Percentiles rank a stretch among this genome's conserved stretches.
Evolutionary conservation across 495 filamentous ascomycete genomes (phyloP).

Genomic region (Lophiotrema nucula): DNA sequence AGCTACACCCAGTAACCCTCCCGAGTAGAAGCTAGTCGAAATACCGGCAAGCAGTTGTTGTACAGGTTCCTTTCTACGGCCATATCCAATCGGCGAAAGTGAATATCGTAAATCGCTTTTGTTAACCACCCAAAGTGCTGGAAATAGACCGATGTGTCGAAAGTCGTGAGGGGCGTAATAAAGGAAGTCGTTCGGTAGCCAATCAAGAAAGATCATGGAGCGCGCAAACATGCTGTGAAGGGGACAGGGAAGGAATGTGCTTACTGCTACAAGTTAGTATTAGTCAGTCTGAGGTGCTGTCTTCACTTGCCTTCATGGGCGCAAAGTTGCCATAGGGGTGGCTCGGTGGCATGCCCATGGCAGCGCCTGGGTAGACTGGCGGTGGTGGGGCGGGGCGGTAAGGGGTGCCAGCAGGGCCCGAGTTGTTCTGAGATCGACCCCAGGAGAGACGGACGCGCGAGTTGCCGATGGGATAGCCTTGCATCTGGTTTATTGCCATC

Average conservation of each 20-base stretch:
- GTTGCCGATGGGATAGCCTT: slow-evolving; percentile 98
- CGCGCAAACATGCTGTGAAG: no score
- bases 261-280: slow-evolving; percentile 29
- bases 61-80: slow-evolving; percentile 31
- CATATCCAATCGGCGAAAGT: slow-evolving; percentile 18
- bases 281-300: background rate
- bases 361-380: slow-evolving; percentile 80
- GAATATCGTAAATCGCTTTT: slow-evolving; percentile 33
- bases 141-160: slow-evolving; percentile 25
- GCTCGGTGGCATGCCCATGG: slow-evolving; percentile 63
- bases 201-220: slow-evolving; percentile 2
- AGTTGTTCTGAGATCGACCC: slow-evolving; percentile 99
- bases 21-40: slow-evolving; percentile 21
- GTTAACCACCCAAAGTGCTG: slow-evolving; percentile 24
- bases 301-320: slow-evolving; percentile 31
- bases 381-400: slow-evolving; percentile 95
- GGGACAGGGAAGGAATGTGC: slow-evolving; percentile 27
- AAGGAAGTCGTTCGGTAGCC: slow-evolving; percentile 14
- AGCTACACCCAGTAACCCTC: slow-evolving; percentile 28
- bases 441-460: slow-evolving; percentile 95
- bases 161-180: slow-evolving; percentile 32
- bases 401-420: slow-evolving; percentile 91
- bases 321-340: slow-evolving; percentile 64
- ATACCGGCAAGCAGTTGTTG: slow-evolving; percentile 28
- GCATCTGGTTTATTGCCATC: slow-evolving; percentile 99